phyloP scores from a whole-genome alignment of 176 grass and related monocot genomes.

The Oryza glaberrima region DNA sequence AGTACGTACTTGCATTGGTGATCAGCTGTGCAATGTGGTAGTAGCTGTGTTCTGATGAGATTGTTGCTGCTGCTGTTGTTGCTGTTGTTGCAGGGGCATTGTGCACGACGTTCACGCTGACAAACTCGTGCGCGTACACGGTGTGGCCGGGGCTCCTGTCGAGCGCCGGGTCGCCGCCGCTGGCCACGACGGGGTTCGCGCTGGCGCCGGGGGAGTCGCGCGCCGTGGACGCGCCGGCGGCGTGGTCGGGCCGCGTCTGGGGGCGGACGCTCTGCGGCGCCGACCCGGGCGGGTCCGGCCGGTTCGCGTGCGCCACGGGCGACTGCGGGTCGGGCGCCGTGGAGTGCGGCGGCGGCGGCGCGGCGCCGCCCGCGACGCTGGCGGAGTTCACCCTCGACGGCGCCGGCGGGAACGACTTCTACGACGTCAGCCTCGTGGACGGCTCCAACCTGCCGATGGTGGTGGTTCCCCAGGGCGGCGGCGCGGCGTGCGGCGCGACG shows the following conservation, averaged over 20 bases:
- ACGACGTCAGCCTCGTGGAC: constrained; percentile 98
- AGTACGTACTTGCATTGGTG: background rate
- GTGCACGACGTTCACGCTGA: constrained; percentile 61
- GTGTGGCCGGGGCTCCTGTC: constrained; percentile 73
- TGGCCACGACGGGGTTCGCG: constrained; percentile 59
- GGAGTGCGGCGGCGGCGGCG: constrained; percentile 62
- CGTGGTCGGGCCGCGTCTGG: constrained; percentile 77
- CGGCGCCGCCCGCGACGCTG: constrained; percentile 69
- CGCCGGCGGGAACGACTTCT: constrained; percentile 78
- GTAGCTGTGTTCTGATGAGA: background rate
- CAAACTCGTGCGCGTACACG: constrained; percentile 67
- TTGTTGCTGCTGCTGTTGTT: background rate
- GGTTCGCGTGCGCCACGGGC: constrained; percentile 75
- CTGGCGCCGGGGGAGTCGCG: constrained; percentile 56
- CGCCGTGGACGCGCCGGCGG: constrained; percentile 37
- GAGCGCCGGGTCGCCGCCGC: constrained; percentile 50
- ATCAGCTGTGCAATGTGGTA: background rate
- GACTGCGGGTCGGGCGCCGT: constrained; percentile 69
- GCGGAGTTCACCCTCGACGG: constrained; percentile 92
- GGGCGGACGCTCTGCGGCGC: constrained; percentile 82
- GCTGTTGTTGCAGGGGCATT: background rate
- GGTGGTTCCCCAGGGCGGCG: constrained; percentile 55
- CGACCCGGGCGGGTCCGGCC: constrained; percentile 42
- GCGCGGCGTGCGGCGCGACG: constrained; percentile 43
- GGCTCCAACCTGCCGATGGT: constrained; percentile 86